Percentiles rank a stretch among this genome's conserved stretches.
These are phyloP conservation scores for Thelephora ganbajun DNA, from an alignment of 768 basidiomycete genomes.

Conservation along the genomic window DNA sequence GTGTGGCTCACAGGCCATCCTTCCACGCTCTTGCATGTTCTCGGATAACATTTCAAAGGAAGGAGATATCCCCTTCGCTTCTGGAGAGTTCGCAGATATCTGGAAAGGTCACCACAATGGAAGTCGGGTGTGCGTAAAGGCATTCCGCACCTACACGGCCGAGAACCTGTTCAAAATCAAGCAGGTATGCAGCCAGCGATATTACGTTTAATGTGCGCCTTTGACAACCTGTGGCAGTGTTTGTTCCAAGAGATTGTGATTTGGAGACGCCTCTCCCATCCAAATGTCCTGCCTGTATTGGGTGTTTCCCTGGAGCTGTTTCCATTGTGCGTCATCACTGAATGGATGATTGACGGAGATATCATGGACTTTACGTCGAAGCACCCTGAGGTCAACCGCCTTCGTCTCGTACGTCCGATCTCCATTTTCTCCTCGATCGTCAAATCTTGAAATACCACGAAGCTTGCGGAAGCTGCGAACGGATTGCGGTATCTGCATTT, in stretches of 20 bases:
- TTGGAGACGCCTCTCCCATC: background rate
- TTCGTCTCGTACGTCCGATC: too few relatives aligned
- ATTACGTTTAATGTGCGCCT: background rate
- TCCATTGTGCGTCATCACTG: background rate
- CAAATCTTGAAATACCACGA: too few relatives aligned
- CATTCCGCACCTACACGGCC: background rate
- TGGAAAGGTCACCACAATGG: background rate
- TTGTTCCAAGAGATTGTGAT: too few relatives aligned
- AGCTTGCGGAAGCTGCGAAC: slow-evolving; percentile 7
- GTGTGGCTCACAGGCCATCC: background rate
- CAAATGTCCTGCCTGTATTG: background rate
- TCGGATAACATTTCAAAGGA: background rate
- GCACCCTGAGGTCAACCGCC: too few relatives aligned
- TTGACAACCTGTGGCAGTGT: background rate
- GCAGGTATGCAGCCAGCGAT: too few relatives aligned
- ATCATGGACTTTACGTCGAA: background rate
- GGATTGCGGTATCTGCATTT: slow-evolving; percentile 12
- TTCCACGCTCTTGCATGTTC: background rate
- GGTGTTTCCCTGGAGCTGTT: background rate
- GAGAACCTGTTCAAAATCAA: too few relatives aligned
- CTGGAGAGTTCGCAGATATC: too few relatives aligned
- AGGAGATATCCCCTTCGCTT: background rate
- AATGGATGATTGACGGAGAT: slow-evolving; percentile 3
- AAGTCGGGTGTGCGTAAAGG: background rate
- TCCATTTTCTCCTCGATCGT: background rate